A percentile compares a stretch with the other conserved stretches of the same genome.
Evolutionary conservation across 2,329 filamentous ascomycete species (phyloP).

Genomic region (Aspergillus intermedius): DNA sequence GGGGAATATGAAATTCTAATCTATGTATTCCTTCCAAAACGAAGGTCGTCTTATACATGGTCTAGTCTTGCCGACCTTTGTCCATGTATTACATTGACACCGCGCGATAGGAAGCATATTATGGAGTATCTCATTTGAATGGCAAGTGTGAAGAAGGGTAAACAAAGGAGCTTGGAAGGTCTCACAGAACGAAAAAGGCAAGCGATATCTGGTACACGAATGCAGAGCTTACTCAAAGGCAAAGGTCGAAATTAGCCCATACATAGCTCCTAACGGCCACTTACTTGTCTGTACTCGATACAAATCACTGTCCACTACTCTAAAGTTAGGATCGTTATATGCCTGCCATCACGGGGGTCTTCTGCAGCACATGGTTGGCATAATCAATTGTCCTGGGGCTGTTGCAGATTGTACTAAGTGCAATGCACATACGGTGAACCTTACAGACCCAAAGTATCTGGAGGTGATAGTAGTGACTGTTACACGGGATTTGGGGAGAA

Average conservation of each 20-base stretch:
- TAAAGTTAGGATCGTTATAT: background rate
- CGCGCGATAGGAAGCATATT: background rate
- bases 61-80: background rate
- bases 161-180: background rate
- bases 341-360: background rate
- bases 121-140: background rate
- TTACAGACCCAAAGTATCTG: background rate
- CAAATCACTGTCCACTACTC: background rate
- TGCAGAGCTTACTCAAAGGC: background rate
- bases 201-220: background rate
- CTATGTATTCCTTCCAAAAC: too few relatives aligned
- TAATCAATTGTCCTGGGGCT: conserved; percentile 1
- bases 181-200: background rate
- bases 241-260: background rate
- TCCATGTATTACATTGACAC: background rate
- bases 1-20: background rate
- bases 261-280: background rate
- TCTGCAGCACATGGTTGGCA: background rate
- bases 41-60: too few relatives aligned
- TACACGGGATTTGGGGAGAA: background rate
- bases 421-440: conserved; percentile 10
- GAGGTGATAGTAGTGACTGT: background rate
- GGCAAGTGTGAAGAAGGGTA: background rate
- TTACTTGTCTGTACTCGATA: background rate
- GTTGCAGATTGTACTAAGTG: conserved; percentile 6